Percentiles rank a stretch among this genome's conserved stretches.
Evolutionary conservation across 768 basidiomycete genomes (phyloP).

Genomic region (Nidularia pulvinata): DNA sequence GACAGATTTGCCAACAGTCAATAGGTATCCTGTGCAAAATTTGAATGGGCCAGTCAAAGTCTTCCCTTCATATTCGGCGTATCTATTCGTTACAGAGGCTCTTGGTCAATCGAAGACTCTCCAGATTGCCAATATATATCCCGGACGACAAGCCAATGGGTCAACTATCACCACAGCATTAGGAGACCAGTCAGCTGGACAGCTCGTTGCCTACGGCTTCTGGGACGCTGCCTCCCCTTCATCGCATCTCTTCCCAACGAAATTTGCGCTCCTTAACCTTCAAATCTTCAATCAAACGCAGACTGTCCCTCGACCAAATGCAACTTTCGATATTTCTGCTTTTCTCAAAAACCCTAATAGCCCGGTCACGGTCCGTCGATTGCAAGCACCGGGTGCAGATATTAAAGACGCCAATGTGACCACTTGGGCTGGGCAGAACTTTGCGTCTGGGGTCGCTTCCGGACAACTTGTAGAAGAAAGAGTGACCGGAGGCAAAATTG

Average conservation of each 20-base stretch:
- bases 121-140: constrained; percentile 47
- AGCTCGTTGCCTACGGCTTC: constrained; percentile 50
- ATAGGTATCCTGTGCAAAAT: constrained; percentile 48
- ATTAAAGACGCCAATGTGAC: constrained; percentile 39
- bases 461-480: constrained; percentile 38
- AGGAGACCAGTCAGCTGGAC: constrained; percentile 45
- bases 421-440: constrained; percentile 52
- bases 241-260: constrained; percentile 31
- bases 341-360: constrained; percentile 24
- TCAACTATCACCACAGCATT: constrained; percentile 50
- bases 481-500: constrained; percentile 19
- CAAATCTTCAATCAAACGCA: constrained; percentile 52
- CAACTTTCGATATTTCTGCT: constrained; percentile 45
- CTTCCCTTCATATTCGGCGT: constrained; percentile 53
- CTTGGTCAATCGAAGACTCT: constrained; percentile 41
- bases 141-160: constrained; percentile 49
- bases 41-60: constrained; percentile 46
- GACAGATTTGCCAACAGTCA: background rate
- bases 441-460: constrained; percentile 34
- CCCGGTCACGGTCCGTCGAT: constrained; percentile 32
- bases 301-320: constrained; percentile 31
- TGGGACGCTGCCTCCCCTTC: constrained; percentile 33
- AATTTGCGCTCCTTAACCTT: constrained; percentile 48
- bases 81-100: constrained; percentile 48
- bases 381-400: constrained; percentile 50